Percentiles rank a stretch among this genome's conserved stretches.
Evolutionary conservation across 768 basidiomycete genomes (phyloP).

Genomic region (Pulveroboletus frians): DNA sequence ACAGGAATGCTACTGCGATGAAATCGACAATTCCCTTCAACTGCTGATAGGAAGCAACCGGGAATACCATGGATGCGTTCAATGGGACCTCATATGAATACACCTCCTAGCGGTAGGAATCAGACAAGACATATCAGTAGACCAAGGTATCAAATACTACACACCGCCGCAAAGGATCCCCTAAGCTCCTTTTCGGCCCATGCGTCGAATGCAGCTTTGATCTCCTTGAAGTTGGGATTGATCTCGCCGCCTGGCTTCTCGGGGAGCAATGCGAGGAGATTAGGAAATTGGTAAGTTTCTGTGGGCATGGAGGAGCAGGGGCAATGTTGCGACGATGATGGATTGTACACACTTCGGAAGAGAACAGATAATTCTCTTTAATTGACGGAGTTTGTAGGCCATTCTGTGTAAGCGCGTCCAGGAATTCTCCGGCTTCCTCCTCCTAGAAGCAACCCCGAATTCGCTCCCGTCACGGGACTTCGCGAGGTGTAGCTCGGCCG

Average conservation of each 20-base stretch:
- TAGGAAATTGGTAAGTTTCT: slow-evolving; percentile 21
- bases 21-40: too few relatives aligned
- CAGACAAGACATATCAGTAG: background rate
- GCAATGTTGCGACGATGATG: background rate
- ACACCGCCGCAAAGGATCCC: background rate
- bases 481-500: too few relatives aligned
- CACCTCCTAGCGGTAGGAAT: slow-evolving; percentile 17
- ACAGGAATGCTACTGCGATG: too few relatives aligned
- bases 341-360: too few relatives aligned
- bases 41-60: background rate
- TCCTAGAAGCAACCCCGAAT: too few relatives aligned
- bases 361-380: too few relatives aligned
- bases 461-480: too few relatives aligned
- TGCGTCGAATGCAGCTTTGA: slow-evolving; percentile 10
- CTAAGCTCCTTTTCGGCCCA: background rate
- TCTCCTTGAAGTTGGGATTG: slow-evolving; percentile 22
- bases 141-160: background rate
- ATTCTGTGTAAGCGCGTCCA: too few relatives aligned
- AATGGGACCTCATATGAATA: slow-evolving; percentile 16
- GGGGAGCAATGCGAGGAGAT: slow-evolving; percentile 21
- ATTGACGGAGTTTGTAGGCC: too few relatives aligned
- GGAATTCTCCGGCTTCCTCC: too few relatives aligned
- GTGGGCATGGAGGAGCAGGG: background rate
- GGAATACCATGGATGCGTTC: background rate
- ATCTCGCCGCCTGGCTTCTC: slow-evolving; percentile 28